Percentiles rank a stretch among this genome's conserved stretches.
phyloP scores from a whole-genome alignment of 768 basidiomycete species.

The Zangia roseola region DNA sequence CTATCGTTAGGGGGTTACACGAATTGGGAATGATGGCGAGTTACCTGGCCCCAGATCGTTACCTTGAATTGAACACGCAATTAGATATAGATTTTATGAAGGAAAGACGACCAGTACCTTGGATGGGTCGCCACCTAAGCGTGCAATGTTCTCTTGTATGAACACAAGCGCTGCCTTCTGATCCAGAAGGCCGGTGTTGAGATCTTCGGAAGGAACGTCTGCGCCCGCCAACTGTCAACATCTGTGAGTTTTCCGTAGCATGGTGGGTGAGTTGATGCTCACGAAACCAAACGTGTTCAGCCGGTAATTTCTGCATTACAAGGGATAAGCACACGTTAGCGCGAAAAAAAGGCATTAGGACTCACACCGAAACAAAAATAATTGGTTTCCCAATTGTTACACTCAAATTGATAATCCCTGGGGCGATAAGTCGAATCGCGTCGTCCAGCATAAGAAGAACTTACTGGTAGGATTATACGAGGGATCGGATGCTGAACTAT shows the following conservation, averaged over 20 bases:
- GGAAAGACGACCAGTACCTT: constrained; percentile 36
- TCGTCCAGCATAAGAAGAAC: background rate
- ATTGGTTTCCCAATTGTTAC: constrained; percentile 12
- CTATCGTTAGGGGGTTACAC: background rate
- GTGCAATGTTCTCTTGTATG: constrained; percentile 61
- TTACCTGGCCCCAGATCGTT: constrained; percentile 22
- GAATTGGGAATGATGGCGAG: background rate
- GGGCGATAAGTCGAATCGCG: background rate
- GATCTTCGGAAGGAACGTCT: constrained; percentile 43
- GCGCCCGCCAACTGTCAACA: constrained; percentile 44
- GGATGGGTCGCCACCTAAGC: constrained; percentile 61
- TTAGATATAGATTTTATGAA: background rate
- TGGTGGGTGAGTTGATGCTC: background rate
- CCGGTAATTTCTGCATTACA: constrained; percentile 13
- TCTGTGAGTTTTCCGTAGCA: constrained; percentile 9
- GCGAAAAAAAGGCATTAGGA: background rate
- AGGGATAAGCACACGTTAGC: background rate
- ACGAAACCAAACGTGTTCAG: constrained; percentile 20
- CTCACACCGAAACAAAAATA: constrained; percentile 18
- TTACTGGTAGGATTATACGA: constrained; percentile 14
- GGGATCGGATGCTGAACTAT: constrained; percentile 17
- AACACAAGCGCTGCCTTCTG: constrained; percentile 58
- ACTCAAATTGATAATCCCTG: constrained; percentile 14
- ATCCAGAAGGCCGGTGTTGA: constrained; percentile 62
- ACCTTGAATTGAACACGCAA: constrained; percentile 8